Percentiles rank a stretch among this genome's conserved stretches.
phyloP scores from a whole-genome alignment of 192 early-diverging fungal species.

The Spinellus fusiger region DNA sequence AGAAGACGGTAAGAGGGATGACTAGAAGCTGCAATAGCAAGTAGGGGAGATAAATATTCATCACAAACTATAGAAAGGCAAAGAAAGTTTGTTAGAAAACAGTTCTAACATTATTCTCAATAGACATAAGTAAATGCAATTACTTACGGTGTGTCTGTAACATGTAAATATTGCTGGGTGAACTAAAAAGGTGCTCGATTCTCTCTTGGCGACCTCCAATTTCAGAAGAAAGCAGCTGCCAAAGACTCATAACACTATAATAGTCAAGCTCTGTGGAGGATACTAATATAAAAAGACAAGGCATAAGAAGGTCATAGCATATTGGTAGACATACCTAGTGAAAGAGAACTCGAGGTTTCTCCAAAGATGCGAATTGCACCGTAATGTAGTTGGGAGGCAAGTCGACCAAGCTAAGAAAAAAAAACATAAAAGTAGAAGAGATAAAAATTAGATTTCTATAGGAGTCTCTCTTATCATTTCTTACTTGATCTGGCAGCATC shows the following conservation, averaged over 20 bases:
- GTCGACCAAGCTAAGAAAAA: neutral
- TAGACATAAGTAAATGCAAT: neutral
- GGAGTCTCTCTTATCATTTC: neutral
- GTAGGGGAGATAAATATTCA: slow-evolving; percentile 3
- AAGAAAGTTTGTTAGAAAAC: neutral
- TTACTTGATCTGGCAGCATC: slow-evolving; percentile 20
- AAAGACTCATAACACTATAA: slow-evolving; percentile 1
- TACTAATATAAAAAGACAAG: neutral
- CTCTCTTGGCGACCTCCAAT: neutral
- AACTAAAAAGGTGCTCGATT: neutral
- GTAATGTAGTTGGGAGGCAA: slow-evolving; percentile 2
- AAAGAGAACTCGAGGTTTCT: neutral
- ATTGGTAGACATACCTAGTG: neutral
- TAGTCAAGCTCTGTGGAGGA: neutral
- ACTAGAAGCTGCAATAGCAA: neutral
- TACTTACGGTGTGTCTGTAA: slow-evolving; percentile 4
- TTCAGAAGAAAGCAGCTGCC: slow-evolving; percentile 7
- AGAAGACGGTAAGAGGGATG: slow-evolving; percentile 5
- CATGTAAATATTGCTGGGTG: neutral
- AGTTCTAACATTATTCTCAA: no score
- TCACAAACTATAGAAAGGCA: neutral
- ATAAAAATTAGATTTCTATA: neutral
- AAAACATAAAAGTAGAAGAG: neutral
- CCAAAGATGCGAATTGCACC: slow-evolving; percentile 15
- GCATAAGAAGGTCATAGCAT: no score